These are phyloP conservation scores for Senna tora DNA, from an alignment of 306 rosid species.

Conservation along the genomic window DNA sequence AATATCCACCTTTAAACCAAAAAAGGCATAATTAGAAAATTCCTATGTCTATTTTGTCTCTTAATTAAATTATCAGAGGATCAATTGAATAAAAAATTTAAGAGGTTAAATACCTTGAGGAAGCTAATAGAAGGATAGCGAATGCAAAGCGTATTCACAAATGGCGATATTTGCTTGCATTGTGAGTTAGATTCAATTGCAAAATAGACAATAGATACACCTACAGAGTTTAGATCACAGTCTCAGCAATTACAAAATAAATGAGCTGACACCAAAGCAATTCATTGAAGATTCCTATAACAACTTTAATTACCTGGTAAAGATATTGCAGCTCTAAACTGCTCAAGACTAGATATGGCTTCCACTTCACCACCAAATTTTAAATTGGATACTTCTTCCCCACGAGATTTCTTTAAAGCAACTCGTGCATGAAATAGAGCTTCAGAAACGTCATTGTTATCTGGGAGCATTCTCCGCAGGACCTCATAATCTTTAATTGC, in stretches of 20 bases:
- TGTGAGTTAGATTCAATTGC: constrained; percentile 63
- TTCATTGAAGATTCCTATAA: constrained; percentile 3
- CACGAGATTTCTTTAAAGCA: constrained; percentile 88
- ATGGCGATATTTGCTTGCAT: constrained; percentile 81
- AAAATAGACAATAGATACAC: constrained; percentile 86
- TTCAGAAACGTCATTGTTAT: constrained; percentile 84
- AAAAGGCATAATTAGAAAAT: constrained; percentile 38
- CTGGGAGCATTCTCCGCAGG: constrained; percentile 76
- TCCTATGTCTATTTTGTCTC: not conserved
- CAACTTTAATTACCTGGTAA: constrained; percentile 57
- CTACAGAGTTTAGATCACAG: constrained; percentile 45
- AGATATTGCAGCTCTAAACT: constrained; percentile 76
- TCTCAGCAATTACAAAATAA: constrained; percentile 8
- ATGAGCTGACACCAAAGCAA: not conserved
- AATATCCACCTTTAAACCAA: constrained; percentile 73
- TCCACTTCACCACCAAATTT: constrained; percentile 95
- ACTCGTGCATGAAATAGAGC: constrained; percentile 82
- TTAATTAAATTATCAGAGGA: not conserved
- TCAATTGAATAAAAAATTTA: not conserved
- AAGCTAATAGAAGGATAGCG: constrained; percentile 88
- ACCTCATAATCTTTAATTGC: constrained; percentile 81
- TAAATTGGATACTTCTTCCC: constrained; percentile 81
- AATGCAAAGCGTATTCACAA: constrained; percentile 70
- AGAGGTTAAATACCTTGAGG: constrained; percentile 62
- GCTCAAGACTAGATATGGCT: constrained; percentile 76